Evolutionary conservation across 805 yeast species (phyloP).

Genomic region (Maudiozyma barnettii): DNA sequence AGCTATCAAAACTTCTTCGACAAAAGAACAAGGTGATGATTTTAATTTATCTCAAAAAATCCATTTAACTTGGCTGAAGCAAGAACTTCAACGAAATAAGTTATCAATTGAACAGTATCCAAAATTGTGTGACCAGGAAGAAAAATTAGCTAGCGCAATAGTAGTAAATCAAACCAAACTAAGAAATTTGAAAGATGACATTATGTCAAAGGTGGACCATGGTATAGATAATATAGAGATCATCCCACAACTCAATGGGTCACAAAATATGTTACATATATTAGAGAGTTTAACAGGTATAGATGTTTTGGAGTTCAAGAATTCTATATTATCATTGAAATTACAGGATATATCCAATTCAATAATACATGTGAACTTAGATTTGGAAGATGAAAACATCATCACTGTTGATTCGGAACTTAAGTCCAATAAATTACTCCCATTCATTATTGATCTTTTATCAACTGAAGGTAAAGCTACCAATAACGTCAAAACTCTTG

Average conservation of each 20-base stretch:
- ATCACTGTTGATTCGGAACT: not conserved
- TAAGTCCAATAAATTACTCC: not conserved
- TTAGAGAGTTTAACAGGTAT: slow-evolving; percentile 12
- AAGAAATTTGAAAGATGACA: not conserved
- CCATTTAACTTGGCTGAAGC: slow-evolving; percentile 11
- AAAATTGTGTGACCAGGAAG: slow-evolving; percentile 3
- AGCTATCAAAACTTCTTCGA: slow-evolving; percentile 10
- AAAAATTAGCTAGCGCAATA: slow-evolving; percentile 2
- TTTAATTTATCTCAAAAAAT: slow-evolving; percentile 11
- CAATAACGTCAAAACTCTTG: not conserved
- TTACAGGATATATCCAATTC: not conserved
- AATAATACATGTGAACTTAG: not conserved
- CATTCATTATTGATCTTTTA: not conserved
- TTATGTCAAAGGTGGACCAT: not conserved
- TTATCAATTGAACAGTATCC: slow-evolving; percentile 7
- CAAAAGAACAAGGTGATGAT: slow-evolving; percentile 5
- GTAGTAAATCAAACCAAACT: slow-evolving; percentile 2
- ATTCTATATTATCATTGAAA: slow-evolving; percentile 1
- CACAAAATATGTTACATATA: not conserved
- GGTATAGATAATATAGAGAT: not conserved
- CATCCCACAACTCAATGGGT: not conserved
- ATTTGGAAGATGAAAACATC: not conserved
- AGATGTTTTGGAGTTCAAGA: slow-evolving; percentile 6
- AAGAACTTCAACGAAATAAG: slow-evolving; percentile 8
- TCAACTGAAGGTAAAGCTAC: not conserved